Evolutionary conservation across 805 yeast species (phyloP).

Genomic region (Zygoascus tannicola): DNA sequence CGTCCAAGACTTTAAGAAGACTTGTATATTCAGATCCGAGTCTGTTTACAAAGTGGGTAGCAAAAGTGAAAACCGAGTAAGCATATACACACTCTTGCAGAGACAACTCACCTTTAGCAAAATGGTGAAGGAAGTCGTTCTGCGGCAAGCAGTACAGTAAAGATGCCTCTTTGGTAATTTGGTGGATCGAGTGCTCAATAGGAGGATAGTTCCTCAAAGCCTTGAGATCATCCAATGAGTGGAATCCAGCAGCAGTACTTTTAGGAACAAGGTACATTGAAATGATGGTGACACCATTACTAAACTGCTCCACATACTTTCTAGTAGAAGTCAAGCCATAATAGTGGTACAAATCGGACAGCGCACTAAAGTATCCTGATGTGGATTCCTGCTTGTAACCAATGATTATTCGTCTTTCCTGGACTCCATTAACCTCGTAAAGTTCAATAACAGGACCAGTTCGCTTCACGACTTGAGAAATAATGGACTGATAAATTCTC

Average conservation of each 20-base stretch:
- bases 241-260: constrained; percentile 35
- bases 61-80: constrained; percentile 86
- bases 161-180: constrained; percentile 89
- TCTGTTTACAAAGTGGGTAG: constrained; percentile 88
- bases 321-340: constrained; percentile 77
- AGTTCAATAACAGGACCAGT: constrained; percentile 92
- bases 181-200: constrained; percentile 70
- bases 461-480: constrained; percentile 56
- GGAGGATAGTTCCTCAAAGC: constrained; percentile 31
- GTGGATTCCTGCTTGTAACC: constrained; percentile 82
- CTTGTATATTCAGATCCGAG: constrained; percentile 82
- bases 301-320: constrained; percentile 88
- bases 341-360: constrained; percentile 78
- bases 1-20: constrained; percentile 53
- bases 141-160: constrained; percentile 85
- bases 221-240: constrained; percentile 25
- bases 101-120: constrained; percentile 68
- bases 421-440: constrained; percentile 65
- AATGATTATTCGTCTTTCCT: constrained; percentile 79
- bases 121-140: constrained; percentile 65
- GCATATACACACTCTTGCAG: constrained; percentile 93
- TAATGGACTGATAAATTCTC: constrained; percentile 60
- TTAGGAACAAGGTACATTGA: constrained; percentile 75
- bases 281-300: constrained; percentile 77
- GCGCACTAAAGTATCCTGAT: constrained; percentile 78